phyloP scores from a whole-genome alignment of 176 grass and related monocot genomes.

The Bonia amplexicaulis region DNA sequence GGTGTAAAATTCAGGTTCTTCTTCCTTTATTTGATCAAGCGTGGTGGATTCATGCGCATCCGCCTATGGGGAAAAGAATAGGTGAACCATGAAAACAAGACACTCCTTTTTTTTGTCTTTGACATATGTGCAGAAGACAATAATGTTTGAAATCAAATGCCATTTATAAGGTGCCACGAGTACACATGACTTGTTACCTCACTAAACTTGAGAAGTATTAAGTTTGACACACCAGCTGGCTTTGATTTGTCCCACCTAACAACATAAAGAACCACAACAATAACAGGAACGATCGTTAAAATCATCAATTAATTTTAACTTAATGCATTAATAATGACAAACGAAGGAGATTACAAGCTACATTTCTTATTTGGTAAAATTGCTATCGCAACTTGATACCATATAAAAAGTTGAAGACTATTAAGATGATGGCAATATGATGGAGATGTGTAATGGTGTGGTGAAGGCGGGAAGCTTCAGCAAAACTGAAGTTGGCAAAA shows the following conservation, averaged over 20 bases:
- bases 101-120: not conserved
- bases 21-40: constrained; percentile 49
- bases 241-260: constrained; percentile 86
- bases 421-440: not conserved
- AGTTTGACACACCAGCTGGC: constrained; percentile 71
- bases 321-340: not conserved
- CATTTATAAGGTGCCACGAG: not conserved
- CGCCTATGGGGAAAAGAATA: constrained; percentile 37
- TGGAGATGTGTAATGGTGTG: not conserved
- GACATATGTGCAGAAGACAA: not conserved
- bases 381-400: not conserved
- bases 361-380: not conserved
- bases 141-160: not conserved
- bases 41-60: constrained; percentile 76
- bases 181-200: constrained; percentile 50
- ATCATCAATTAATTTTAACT: not conserved
- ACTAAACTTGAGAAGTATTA: constrained; percentile 89
- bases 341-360: not conserved
- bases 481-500: not conserved
- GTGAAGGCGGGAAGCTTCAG: not conserved
- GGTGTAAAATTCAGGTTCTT: constrained; percentile 71
- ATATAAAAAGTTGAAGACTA: not conserved
- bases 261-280: constrained; percentile 15
- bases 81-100: not conserved
- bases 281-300: not conserved